phyloP scores from a whole-genome alignment of 495 filamentous ascomycete genomes.

The Terfezia claveryi region DNA sequence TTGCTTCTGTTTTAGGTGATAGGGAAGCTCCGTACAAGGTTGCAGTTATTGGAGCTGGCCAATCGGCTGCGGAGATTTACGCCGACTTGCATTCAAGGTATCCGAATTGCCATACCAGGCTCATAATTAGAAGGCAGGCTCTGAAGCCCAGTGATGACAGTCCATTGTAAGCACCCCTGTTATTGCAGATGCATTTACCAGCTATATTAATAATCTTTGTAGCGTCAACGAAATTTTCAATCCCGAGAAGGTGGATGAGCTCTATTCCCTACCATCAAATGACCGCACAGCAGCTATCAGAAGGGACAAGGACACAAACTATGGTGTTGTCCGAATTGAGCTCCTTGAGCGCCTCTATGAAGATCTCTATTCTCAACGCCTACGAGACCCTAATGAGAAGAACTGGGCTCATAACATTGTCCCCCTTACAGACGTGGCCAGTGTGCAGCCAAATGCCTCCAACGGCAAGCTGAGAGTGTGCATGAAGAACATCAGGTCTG shows the following conservation, averaged over 20 bases:
- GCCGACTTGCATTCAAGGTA: constrained; percentile 65
- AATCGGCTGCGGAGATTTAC: constrained; percentile 91
- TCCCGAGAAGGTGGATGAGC: constrained; percentile 50
- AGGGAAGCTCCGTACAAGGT: constrained; percentile 38
- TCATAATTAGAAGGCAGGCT: constrained; percentile 60
- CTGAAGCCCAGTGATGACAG: constrained; percentile 84
- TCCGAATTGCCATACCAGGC: constrained; percentile 48
- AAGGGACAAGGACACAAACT: constrained; percentile 64
- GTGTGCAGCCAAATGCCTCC: constrained; percentile 29
- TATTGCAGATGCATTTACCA: not conserved
- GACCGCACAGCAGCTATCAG: constrained; percentile 39
- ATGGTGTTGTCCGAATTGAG: constrained; percentile 71
- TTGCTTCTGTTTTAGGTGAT: constrained; percentile 39
- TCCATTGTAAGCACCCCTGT: constrained; percentile 50
- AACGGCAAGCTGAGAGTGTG: constrained; percentile 20
- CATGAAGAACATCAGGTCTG: constrained; percentile 17
- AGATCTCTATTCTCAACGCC: constrained; percentile 59
- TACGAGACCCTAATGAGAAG: constrained; percentile 43
- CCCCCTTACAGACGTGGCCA: constrained; percentile 34
- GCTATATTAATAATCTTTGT: constrained; percentile 12
- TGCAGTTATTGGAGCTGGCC: constrained; percentile 68
- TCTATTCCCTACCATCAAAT: constrained; percentile 41
- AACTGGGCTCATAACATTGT: constrained; percentile 68
- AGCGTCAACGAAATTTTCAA: constrained; percentile 96
- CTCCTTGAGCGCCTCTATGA: constrained; percentile 74